Base-by-base conservation (phyloP, 768 basidiomycete species). In the Lactifluus volemus region DNA sequence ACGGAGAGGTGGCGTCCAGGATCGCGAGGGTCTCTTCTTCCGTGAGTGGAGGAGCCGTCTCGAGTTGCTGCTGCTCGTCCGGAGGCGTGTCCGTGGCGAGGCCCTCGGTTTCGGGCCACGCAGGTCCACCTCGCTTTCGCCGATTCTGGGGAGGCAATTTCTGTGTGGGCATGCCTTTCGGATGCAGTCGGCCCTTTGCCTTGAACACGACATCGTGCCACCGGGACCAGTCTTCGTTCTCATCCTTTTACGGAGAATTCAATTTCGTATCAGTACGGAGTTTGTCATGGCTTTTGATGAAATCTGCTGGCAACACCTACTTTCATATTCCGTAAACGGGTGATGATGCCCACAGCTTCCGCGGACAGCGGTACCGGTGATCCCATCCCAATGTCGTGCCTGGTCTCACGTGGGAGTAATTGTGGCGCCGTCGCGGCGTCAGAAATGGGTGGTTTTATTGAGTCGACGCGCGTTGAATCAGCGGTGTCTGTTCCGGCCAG, bases 201-300 rank as follows among this genome's bases (percentile, higher is more conserved):
- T 25, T 25, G 25, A 25, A 25, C 1, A 25, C 79, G 36, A 89
- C 84, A 68, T 94, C 92, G 19, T 89, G 79, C 89, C 89, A 91
- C 48, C 92, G 82, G 60, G 89, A 83, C 88, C 87, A 92, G 67
- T 94, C 91, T 69, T 94, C 92, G 59, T 84, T 81, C 73, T 89
- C 86, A 68, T 95, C 92, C 86, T 59, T 34, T 48, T 21, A 7
- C 3, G 34, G 53, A 34, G 49, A 17, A 50, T 8, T 32, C 2
- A 25, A 25, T 25, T 1, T 25, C 25, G 25, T n/a, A n/a, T 50
- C 53, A 38, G 32, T 53, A 47, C 25, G 25, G 38, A 60, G 51
- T 25, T 41, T n/a, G 12, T 11, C 25, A 25, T 25, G 25, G 25
- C 2, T 25, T 25, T 25, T 25, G 25, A 25, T 25, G 25, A 25